phyloP scores from a whole-genome alignment of 495 filamentous ascomycete genomes.

The Corynascus novoguineensis region DNA sequence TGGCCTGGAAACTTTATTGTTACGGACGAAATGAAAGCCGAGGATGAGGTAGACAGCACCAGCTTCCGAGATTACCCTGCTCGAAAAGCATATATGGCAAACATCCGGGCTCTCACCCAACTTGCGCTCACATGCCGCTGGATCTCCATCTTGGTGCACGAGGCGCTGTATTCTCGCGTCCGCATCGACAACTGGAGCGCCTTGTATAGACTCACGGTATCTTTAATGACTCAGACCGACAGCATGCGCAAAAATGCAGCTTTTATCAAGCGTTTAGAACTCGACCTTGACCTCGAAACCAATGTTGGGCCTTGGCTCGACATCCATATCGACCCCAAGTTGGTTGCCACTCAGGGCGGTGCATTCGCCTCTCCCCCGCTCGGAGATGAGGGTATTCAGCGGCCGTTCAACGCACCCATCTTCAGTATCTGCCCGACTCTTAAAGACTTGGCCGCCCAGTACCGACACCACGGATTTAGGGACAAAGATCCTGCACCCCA shows the following conservation, averaged over 20 bases:
- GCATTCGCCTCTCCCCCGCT: not conserved
- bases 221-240: not conserved
- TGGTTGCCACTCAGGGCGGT: no score
- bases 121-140: not conserved
- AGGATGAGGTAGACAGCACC: not conserved
- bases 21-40: not conserved
- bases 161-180: not conserved
- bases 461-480: not conserved
- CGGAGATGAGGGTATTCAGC: not conserved
- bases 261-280: not conserved
- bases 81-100: not conserved
- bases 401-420: not conserved
- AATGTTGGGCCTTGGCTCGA: not conserved
- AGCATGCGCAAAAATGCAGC: not conserved
- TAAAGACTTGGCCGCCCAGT: no score
- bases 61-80: not conserved
- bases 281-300: not conserved
- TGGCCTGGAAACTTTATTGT: not conserved
- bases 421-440: not conserved
- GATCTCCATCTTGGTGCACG: not conserved
- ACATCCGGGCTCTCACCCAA: not conserved
- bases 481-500: no score
- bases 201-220: not conserved
- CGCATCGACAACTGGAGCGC: not conserved
- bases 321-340: no score